These are phyloP conservation scores for Pseudonitzschia multiseries DNA, from an alignment of 108 stramenopile species.

Conservation along the genomic window DNA sequence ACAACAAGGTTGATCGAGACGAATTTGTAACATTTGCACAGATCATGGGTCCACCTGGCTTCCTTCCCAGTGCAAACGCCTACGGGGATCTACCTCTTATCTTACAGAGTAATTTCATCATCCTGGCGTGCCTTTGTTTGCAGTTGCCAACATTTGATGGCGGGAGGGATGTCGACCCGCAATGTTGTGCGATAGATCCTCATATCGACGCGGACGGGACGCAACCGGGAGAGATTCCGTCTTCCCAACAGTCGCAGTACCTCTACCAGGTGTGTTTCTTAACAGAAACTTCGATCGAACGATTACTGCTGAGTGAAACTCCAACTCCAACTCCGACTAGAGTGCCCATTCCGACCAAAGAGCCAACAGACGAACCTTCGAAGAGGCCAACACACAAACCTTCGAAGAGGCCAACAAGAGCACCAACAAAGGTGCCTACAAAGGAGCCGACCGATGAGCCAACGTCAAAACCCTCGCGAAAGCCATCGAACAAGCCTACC, in stretches of 20 bases:
- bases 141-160: constrained; percentile 18
- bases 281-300: constrained; percentile 31
- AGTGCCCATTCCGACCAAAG: neutral
- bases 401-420: neutral
- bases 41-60: constrained; percentile 35
- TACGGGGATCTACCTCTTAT: constrained; percentile 33
- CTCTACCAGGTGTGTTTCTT: constrained; percentile 45
- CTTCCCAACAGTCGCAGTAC: constrained; percentile 22
- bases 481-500: too few species aligned
- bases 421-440: neutral
- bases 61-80: constrained; percentile 11
- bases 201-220: constrained; percentile 36
- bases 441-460: neutral
- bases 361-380: neutral
- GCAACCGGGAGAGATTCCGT: constrained; percentile 25
- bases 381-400: neutral
- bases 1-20: constrained; percentile 26
- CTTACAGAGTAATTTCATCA: constrained; percentile 33
- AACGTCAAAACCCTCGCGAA: neutral
- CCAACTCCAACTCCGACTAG: constrained; percentile 23
- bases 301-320: constrained; percentile 8
- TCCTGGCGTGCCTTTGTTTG: constrained; percentile 50
- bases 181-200: constrained; percentile 48
- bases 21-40: constrained; percentile 47
- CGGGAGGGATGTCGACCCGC: constrained; percentile 4